A percentile compares a stretch with the other conserved stretches of the same genome.
phyloP scores from a whole-genome alignment of 331 rosid genomes.

The Erythrophleum ivorense region DNA sequence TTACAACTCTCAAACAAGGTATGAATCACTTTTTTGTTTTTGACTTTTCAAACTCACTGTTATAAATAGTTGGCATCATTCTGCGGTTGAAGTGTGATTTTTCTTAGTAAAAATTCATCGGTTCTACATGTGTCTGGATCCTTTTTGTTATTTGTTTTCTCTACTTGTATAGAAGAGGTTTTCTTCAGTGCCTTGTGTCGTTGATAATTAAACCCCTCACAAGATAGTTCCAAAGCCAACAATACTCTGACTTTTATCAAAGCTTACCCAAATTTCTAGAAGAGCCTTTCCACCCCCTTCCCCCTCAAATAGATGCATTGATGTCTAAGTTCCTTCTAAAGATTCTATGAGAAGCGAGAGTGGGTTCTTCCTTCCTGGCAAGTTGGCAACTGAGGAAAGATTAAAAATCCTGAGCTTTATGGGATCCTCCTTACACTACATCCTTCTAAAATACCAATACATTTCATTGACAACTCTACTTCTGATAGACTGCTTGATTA shows the following conservation, averaged over 20 bases:
- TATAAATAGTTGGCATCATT: conserved; percentile 20
- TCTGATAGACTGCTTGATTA: background rate
- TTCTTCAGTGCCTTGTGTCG: conserved; percentile 15
- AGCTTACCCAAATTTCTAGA: conserved; percentile 29
- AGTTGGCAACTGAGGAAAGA: background rate
- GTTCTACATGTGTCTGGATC: conserved; percentile 20
- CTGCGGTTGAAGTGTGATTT: conserved; percentile 6
- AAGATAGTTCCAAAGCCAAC: conserved; percentile 26
- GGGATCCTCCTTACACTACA: background rate
- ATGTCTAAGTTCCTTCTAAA: background rate
- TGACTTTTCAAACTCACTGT: conserved; percentile 26
- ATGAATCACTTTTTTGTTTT: conserved; percentile 28
- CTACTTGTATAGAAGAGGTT: background rate
- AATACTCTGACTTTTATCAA: conserved; percentile 10
- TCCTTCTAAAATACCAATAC: background rate
- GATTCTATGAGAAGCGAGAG: background rate
- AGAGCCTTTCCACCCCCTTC: background rate
- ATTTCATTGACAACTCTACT: background rate
- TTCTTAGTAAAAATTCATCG: conserved; percentile 13
- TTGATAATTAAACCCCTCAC: background rate
- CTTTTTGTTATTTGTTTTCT: conserved; percentile 15
- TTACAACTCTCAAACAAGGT: conserved; percentile 83
- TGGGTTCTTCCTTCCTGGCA: conserved; percentile 4
- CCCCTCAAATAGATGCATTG: conserved; percentile 15
- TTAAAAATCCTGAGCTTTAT: background rate